phyloP scores from a whole-genome alignment of 1,284 basidiomycete species.

The Leccinum fallax region DNA sequence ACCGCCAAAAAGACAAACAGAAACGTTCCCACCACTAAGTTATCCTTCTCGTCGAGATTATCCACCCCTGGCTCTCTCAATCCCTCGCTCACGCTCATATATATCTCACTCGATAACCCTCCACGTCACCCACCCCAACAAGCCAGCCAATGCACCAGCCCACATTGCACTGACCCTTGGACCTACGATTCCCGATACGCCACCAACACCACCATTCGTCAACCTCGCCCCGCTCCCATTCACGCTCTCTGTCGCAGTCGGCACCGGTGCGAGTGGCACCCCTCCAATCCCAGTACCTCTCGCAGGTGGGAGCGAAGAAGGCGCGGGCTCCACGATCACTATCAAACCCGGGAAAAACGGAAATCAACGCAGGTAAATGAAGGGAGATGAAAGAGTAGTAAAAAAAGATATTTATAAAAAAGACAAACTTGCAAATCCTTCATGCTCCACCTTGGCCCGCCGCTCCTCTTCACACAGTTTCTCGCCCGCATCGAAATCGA shows the following conservation, averaged over 20 bases:
- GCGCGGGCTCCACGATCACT: slow-evolving; percentile 30
- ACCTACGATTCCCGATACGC: slow-evolving; percentile 13
- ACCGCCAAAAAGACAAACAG: background rate
- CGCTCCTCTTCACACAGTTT: slow-evolving; percentile 29
- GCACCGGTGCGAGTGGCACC: slow-evolving; percentile 29
- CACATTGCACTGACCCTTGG: slow-evolving; percentile 17
- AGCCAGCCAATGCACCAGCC: slow-evolving; percentile 12
- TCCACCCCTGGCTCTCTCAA: background rate
- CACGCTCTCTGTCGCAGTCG: slow-evolving; percentile 15
- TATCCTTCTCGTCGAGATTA: background rate
- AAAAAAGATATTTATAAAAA: background rate
- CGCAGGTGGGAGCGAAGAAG: slow-evolving; percentile 25
- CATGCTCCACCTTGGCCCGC: slow-evolving; percentile 20
- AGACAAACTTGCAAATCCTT: slow-evolving; percentile 28
- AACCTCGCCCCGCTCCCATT: background rate
- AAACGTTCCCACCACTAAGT: background rate
- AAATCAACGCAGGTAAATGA: background rate
- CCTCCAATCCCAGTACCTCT: slow-evolving; percentile 30
- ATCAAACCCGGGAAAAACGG: background rate
- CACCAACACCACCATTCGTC: slow-evolving; percentile 6
- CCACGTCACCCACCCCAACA: slow-evolving; percentile 24
- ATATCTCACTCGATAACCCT: slow-evolving; percentile 1
- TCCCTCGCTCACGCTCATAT: background rate
- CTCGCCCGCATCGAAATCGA: slow-evolving; percentile 51
- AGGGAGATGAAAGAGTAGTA: background rate